Conservation (phyloP, 257 asterid genomes). For the Mitragyna speciosa region DNA sequence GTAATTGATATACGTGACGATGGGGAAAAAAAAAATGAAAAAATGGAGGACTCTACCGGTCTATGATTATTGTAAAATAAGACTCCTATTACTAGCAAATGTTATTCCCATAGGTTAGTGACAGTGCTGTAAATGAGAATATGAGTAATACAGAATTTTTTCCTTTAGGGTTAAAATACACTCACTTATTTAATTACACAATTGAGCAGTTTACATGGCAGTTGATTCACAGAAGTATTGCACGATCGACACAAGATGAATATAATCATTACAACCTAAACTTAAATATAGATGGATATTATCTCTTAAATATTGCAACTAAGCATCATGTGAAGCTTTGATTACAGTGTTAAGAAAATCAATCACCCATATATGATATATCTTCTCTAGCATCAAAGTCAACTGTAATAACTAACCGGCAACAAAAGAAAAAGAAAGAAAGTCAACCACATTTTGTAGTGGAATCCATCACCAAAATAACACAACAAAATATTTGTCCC, state of each 20-base stretch:
- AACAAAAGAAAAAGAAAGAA: no score
- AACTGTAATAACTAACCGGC: neutral
- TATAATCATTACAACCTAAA: neutral
- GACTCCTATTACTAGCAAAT: no score
- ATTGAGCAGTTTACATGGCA: neutral
- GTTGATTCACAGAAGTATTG: no score
- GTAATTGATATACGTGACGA: no score
- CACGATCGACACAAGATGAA: neutral
- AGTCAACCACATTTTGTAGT: neutral
- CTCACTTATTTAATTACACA: neutral
- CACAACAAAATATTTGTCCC: neutral
- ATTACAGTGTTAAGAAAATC: conserved; percentile 3
- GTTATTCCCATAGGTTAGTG: neutral
- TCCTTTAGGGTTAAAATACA: neutral
- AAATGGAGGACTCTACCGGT: no score
- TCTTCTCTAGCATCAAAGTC: neutral
- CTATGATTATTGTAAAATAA: no score
- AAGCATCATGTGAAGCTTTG: conserved; percentile 11
- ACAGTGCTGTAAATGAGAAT: no score
- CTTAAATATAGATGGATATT: neutral
- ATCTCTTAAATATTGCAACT: neutral
- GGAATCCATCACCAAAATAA: neutral
- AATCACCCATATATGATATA: neutral
- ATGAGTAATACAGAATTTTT: neutral
- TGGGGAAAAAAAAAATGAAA: neutral